Percentiles rank a stretch among this genome's conserved stretches.
Evolutionary conservation across 2,329 filamentous ascomycete species (phyloP).

Genomic region (Amauroascus niger): DNA sequence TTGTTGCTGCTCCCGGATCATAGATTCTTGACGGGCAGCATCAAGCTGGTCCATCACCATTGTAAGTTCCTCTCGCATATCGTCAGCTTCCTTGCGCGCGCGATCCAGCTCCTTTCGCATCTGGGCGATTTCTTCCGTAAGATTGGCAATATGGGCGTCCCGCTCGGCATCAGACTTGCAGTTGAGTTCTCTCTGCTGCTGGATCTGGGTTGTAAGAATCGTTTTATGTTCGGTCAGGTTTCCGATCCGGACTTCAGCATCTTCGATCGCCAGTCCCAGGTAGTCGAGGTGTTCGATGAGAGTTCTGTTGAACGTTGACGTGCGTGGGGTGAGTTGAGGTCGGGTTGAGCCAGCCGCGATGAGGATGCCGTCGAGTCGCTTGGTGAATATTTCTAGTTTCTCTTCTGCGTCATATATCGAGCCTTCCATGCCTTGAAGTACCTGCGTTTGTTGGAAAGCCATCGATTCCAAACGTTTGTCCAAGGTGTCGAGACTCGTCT

Average conservation of each 20-base stretch:
- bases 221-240: constrained; percentile 77
- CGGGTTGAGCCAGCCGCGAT: constrained; percentile 35
- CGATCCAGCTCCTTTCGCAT: constrained; percentile 55
- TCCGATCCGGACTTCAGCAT: constrained; percentile 65
- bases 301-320: constrained; percentile 48
- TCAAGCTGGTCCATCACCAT: constrained; percentile 39
- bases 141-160: constrained; percentile 39
- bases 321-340: constrained; percentile 42
- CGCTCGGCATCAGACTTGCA: constrained; percentile 64
- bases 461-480: constrained; percentile 56
- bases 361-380: constrained; percentile 53
- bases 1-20: constrained; percentile 26
- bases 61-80: constrained; percentile 33
- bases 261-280: constrained; percentile 70
- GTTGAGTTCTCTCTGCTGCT: constrained; percentile 88
- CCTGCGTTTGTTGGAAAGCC: constrained; percentile 40
- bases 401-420: constrained; percentile 40
- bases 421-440: constrained; percentile 18
- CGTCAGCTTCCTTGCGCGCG: constrained; percentile 38
- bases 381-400: constrained; percentile 51
- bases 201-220: constrained; percentile 82
- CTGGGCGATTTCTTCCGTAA: constrained; percentile 44
- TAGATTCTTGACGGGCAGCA: constrained; percentile 29
- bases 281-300: constrained; percentile 61
- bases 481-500: constrained; percentile 60